Evolutionary conservation across 768 basidiomycete species (phyloP), one percentile per base, ranked within the genome.

Genomic region (Udeniomyces megalosporus): DNA sequence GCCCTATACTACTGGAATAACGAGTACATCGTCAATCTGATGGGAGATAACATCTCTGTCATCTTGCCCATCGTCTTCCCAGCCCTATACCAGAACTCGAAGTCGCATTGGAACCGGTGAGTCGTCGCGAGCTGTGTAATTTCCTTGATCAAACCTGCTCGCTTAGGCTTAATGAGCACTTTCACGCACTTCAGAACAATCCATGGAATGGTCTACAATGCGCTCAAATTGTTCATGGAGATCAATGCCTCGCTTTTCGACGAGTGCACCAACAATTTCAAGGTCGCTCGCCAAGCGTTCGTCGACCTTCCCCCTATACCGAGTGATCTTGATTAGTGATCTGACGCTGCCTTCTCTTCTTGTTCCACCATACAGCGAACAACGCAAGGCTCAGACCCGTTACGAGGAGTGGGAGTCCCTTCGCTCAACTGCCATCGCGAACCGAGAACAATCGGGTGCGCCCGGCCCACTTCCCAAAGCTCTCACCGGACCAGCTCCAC

Each of bases 1-100:
- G 93, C 93, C 3, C 75, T 99, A 64, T 80, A 95, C 68, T 97
- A 95, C 74, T 99, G 95, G 95, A 96, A 97, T 77, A 97, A 97
- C 76, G 95, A 97, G 76, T 99, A 97, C 75, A 92, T 97, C 67
- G 88, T 99, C 69, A 99, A 95, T 74, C 81, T 99, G 57, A 97
- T 99, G 89, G 88, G 89, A 73, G 91, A 97, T 70, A 97, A 97
- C 72, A 79, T 97, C 66, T 74, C 81, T 26, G 75, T 84, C 66
- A 82, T 99, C 63, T 79, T 99, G 32, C 95, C 95, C 7, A 88
- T 99, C 70, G 91, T 99, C 55, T 99, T 97, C 78, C 90, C 93
- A 31, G 86, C 92, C 7, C 75, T 99, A 66, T 96, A 93, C 73
- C 84, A 84, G 46, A 97, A 96, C 74, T 96, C 92, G 50, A 90